These are phyloP conservation scores for Solanum clarkiae DNA, from an alignment of 257 asterid species.

Conservation along the genomic window DNA sequence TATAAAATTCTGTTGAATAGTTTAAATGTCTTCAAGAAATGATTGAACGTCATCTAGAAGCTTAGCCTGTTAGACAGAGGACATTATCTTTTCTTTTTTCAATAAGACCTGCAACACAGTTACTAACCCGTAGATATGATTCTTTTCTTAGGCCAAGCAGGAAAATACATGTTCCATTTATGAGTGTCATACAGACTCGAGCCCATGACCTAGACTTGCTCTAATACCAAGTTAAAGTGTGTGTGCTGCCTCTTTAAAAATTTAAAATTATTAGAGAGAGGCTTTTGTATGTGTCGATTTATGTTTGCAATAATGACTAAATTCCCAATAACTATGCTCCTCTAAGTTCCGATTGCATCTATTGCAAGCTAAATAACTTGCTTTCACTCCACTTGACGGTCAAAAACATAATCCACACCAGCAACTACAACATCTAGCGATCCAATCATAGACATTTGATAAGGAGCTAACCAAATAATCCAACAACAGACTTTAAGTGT, in stretches of 20 bases:
- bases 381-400: background rate
- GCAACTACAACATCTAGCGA: background rate
- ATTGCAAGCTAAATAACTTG: background rate
- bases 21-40: background rate
- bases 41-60: background rate
- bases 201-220: background rate
- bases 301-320: background rate
- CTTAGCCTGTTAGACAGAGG: background rate
- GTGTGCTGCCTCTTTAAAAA: background rate
- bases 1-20: background rate
- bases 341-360: background rate
- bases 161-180: background rate
- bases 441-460: background rate
- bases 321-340: background rate
- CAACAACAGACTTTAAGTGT: background rate
- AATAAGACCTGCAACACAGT: no score
- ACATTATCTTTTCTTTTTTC: background rate
- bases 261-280: background rate
- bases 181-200: background rate
- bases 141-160: background rate
- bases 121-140: background rate
- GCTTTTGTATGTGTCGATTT: background rate
- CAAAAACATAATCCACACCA: background rate
- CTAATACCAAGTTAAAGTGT: background rate
- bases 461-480: background rate